A percentile compares a stretch with the other conserved stretches of the same genome.
These are phyloP conservation scores for Citrullus mucosospermus DNA, from an alignment of 306 rosid species.

Conservation along the genomic window DNA sequence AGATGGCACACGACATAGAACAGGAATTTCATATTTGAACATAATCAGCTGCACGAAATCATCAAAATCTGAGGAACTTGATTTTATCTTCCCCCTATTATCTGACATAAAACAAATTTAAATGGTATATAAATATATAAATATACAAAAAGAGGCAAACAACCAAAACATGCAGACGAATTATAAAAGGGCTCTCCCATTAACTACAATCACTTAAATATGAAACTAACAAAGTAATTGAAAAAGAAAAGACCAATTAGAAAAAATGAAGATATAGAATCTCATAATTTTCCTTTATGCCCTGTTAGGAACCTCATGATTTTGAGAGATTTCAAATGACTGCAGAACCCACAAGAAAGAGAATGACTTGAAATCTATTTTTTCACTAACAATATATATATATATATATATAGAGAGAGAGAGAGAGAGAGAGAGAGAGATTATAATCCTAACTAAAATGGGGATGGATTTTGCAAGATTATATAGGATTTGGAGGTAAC, in stretches of 20 bases:
- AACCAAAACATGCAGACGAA: not conserved
- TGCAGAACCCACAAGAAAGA: no score
- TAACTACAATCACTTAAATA: not conserved
- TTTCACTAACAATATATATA: no score
- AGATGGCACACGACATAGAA: not conserved
- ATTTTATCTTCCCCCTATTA: not conserved
- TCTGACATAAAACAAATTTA: not conserved
- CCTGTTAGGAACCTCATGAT: no score
- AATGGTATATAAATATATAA: not conserved
- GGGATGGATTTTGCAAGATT: no score
- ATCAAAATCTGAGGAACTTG: not conserved
- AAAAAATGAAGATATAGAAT: not conserved
- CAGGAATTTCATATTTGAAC: not conserved
- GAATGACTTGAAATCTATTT: no score
- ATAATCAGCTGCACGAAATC: not conserved
- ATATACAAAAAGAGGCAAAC: not conserved
- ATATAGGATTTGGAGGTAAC: no score
- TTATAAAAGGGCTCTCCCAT: not conserved
- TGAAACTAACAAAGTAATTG: not conserved
- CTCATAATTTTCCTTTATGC: not conserved
- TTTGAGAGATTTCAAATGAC: no score
- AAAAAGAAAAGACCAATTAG: not conserved
- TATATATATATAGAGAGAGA: no score
- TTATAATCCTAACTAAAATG: no score
- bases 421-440: no score